phyloP scores from a whole-genome alignment of 2,329 filamentous ascomycete genomes.

The Metarhizium rileyi region DNA sequence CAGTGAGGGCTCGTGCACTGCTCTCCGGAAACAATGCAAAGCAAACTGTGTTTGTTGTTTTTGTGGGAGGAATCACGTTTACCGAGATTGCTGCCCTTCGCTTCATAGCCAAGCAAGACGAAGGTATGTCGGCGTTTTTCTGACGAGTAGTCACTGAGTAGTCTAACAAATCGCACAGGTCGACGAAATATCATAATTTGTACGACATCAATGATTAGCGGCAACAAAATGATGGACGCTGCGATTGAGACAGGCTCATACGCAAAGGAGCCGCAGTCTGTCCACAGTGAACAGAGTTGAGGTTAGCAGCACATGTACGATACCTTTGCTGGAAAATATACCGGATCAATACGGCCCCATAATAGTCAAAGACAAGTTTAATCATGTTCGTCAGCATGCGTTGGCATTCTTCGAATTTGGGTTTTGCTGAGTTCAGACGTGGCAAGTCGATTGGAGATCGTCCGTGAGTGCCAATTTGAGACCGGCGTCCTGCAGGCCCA shows the following conservation, averaged over 20 bases:
- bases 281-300: slow-evolving; percentile 3
- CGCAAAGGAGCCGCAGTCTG: slow-evolving; percentile 24
- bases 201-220: slow-evolving; percentile 84
- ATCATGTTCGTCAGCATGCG: neutral
- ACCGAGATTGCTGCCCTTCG: slow-evolving; percentile 90
- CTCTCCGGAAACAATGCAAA: slow-evolving; percentile 68
- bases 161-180: slow-evolving; percentile 29
- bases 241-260: slow-evolving; percentile 64
- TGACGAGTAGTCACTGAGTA: slow-evolving; percentile 9
- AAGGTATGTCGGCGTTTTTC: slow-evolving; percentile 38
- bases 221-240: slow-evolving; percentile 78
- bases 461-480: slow-evolving; percentile 3
- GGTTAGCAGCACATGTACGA: slow-evolving; percentile 1
- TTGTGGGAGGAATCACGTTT: slow-evolving; percentile 92
- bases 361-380: neutral
- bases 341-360: neutral
- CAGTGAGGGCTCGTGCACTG: slow-evolving; percentile 74
- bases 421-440: neutral
- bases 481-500: slow-evolving; percentile 10
- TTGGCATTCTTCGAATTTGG: neutral
- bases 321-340: neutral
- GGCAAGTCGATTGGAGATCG: neutral
- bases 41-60: slow-evolving; percentile 93
- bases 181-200: slow-evolving; percentile 82
- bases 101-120: slow-evolving; percentile 79